Conservation (phyloP, 495 filamentous ascomycete species). For the Neurospora intermedia region DNA sequence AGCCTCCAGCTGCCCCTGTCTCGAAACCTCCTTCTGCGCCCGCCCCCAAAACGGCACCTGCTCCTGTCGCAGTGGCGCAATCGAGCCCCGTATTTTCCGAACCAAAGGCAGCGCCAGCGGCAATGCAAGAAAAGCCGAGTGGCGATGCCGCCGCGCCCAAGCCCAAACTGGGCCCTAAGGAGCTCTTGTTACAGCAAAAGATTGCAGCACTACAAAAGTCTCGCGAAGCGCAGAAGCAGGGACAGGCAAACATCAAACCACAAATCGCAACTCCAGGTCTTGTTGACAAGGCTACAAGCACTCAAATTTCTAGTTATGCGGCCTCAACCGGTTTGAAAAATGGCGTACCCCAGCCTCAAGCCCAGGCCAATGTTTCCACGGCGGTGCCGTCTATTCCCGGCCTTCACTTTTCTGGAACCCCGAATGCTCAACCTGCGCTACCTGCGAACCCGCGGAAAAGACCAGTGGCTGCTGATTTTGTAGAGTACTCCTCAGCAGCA, state of each 20-base stretch:
- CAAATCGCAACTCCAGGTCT: not conserved
- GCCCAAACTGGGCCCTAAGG: slow-evolving; percentile 29
- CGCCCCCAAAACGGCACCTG: not conserved
- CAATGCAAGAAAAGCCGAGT: not conserved
- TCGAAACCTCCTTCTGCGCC: not conserved
- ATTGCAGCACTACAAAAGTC: slow-evolving; percentile 37
- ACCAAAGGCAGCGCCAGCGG: slow-evolving; percentile 5
- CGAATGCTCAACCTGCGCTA: slow-evolving; percentile 1
- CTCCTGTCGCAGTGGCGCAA: not conserved
- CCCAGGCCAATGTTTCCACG: not conserved
- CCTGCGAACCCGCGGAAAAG: slow-evolving; percentile 48
- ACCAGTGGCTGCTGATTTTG: slow-evolving; percentile 78
- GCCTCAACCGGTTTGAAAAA: not conserved
- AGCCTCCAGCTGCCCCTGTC: not conserved
- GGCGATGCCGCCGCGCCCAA: slow-evolving; percentile 12
- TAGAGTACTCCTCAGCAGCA: slow-evolving; percentile 37
- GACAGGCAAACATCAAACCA: slow-evolving; percentile 3
- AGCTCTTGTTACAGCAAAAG: slow-evolving; percentile 34
- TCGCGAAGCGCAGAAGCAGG: slow-evolving; percentile 16
- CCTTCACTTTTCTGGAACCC: slow-evolving; percentile 1
- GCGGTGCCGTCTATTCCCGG: slow-evolving; percentile 5
- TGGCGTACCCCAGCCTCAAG: not conserved
- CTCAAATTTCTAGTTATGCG: not conserved
- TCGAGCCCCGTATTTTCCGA: not conserved
- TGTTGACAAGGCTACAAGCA: not conserved